Evolutionary conservation across 1,284 basidiomycete genomes (phyloP).

Genomic region (Chalciporus sp.): DNA sequence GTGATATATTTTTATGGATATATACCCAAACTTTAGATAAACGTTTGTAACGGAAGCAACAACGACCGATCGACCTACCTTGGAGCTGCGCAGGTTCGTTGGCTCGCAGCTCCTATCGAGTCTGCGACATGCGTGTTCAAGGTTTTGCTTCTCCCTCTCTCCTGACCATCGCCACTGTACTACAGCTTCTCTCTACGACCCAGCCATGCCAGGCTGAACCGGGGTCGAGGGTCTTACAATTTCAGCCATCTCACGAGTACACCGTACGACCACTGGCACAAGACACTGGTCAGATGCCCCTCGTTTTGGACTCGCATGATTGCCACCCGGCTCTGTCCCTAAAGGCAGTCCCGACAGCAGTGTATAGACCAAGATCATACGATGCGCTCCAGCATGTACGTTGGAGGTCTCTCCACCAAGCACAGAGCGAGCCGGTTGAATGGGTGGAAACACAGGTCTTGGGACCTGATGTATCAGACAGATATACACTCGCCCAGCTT

Average conservation of each 20-base stretch:
- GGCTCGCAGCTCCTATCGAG: not conserved
- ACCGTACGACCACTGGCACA: not conserved
- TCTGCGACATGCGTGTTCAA: conserved; percentile 11
- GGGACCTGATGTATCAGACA: conserved; percentile 77
- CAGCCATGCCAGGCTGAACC: not conserved
- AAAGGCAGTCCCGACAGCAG: conserved; percentile 53
- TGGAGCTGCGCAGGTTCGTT: not conserved
- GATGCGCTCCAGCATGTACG: conserved; percentile 54
- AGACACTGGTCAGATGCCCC: conserved; percentile 2
- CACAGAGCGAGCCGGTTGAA: conserved; percentile 52
- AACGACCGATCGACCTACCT: not conserved
- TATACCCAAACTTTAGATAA: not conserved
- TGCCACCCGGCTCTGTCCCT: conserved; percentile 37
- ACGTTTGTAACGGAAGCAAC: not conserved
- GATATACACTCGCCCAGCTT: conserved; percentile 81
- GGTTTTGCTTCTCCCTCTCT: not conserved
- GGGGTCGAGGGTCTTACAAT: conserved; percentile 20
- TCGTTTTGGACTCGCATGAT: conserved; percentile 10
- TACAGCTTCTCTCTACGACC: not conserved
- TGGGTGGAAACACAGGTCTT: conserved; percentile 60
- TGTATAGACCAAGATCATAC: conserved; percentile 62
- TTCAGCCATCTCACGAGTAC: conserved; percentile 27
- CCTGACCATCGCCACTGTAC: conserved; percentile 2
- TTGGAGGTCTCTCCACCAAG: conserved; percentile 47
- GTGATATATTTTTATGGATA: not conserved